Evolutionary conservation across 2,329 filamentous ascomycete species (phyloP).

Genomic region (Sporothrix mexicana): DNA sequence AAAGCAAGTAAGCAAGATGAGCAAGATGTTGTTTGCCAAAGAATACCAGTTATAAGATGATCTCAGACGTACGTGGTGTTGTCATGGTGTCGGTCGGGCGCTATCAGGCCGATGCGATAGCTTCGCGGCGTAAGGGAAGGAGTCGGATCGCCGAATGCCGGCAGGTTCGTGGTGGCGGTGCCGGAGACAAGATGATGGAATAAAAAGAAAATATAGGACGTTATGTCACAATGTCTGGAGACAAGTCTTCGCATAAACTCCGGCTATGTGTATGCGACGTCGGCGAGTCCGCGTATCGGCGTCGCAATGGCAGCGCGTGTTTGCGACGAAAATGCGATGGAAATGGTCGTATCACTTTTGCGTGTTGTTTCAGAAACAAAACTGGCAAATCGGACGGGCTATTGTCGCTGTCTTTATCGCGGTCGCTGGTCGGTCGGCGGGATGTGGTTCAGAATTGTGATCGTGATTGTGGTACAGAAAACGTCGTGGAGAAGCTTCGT

Average conservation of each 20-base stretch:
- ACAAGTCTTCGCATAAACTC: not conserved
- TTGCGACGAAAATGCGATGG: not conserved
- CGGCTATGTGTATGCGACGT: not conserved
- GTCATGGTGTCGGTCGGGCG: conserved; percentile 28
- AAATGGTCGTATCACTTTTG: not conserved
- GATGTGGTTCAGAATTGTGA: not conserved
- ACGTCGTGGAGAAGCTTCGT: not conserved
- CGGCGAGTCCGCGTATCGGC: conserved; percentile 13
- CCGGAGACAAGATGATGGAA: no score
- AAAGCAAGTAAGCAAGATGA: no score
- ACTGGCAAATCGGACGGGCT: no score
- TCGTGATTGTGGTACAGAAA: not conserved
- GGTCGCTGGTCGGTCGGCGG: not conserved
- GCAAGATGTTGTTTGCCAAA: no score
- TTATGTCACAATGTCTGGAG: not conserved
- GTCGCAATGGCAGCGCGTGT: not conserved
- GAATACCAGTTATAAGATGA: not conserved
- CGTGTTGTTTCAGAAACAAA: no score
- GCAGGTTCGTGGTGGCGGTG: not conserved
- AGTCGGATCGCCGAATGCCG: not conserved
- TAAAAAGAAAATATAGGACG: not conserved
- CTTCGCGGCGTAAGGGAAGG: not conserved
- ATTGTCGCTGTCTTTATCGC: not conserved
- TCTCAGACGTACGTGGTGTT: conserved; percentile 26
- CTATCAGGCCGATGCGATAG: not conserved